Base-by-base conservation (phyloP, 225 moss, liverwort and hornwort species). In the Pleurozium schreberi region DNA sequence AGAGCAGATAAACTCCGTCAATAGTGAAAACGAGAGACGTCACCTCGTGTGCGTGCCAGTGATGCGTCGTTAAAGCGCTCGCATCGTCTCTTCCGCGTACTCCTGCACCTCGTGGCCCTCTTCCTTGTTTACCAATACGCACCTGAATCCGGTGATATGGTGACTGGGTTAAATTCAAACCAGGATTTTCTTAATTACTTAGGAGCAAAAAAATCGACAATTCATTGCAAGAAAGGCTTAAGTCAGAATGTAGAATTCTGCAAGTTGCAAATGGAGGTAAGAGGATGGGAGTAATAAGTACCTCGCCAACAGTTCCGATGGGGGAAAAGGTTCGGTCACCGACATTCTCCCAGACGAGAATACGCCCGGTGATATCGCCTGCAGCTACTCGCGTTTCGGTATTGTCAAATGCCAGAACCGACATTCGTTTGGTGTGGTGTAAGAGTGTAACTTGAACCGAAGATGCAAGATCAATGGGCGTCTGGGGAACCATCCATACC, bases 291-390 rank as follows among this genome's bases (percentile, higher is more conserved):
- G 33, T 16, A 12, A 40, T 26, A 15, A 34, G 49, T 61, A 83
- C 57, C 69, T 84, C 88, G 22, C 78, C 82, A 58, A 76, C 70
- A 55, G 89, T 57, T 38, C 79, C 69, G 15, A 84, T 17, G 14
- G 49, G 30, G 25, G 88, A 26, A 80, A 97, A 96, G 12, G 89
- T 90, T 65, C 88, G 90, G 83, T 96, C 95, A 38, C 99, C 99
- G 26, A 99, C 93, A 91, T 97, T 97, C 85, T 97, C 95, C 99
- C 99, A 99, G 66, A 95, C 89, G 43, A 97, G 93, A 55, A 99
- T 97, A 80, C 96, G 95, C 18, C 99, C 99, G 17, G 91, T 92
- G 28, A 86, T 45, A 80, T 99, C 99, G 65, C 97, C 99, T 42
- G 92, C 99, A 52, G 97, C 95, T 34, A 97, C 89, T 68, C 94